Evolutionary conservation across 2,329 filamentous ascomycete species (phyloP), one percentile per base, ranked within the genome.

Genomic region (Scolecobasidium constrictum): DNA sequence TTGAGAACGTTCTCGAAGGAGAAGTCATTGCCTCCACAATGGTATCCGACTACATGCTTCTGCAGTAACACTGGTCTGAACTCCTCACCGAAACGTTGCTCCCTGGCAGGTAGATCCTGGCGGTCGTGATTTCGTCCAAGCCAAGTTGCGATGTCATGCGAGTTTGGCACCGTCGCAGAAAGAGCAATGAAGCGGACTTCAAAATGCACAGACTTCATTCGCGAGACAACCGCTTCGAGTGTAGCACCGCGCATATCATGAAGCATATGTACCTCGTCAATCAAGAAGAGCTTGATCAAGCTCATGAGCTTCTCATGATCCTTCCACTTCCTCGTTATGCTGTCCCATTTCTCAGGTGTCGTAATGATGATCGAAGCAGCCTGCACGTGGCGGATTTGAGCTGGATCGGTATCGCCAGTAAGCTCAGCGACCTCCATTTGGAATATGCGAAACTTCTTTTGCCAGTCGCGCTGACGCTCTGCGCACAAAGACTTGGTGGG

Each of bases 261-360:
- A 42, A 94, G 68, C 26, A 92, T 86, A 50, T 94, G 86, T 0
- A 93, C 84, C 55, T 94, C 86, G 51, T 94, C 86, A 44, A 94
- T 87, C 16, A 94, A 70, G 48, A 92, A 86, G 0, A 94, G 64
- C 47, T 81, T 83, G 36, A 93, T 75, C 48, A 88, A 69, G 46
- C 81, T 74, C 60, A 93, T 76, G 15, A 93, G 64, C 49, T 72
- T 82, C 41, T 73, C 72, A 52, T 93, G 82, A 51, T 93, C 86
- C 51, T 80, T 78, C 86, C 86, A 93, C 55, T 86, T 88, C 15
- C 86, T 72, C 1, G 86, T 93, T 57, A 92, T 80, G 46, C 84
- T 90, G 56, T 94, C 86, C 86, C 86, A 93, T 55, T 93, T 93
- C 60, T 94, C 86, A 0, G 86, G 86, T 0, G 86, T 94, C 0